Evolutionary conservation across 495 filamentous ascomycete genomes (phyloP).

Genomic region (Rhypophila decipiens): DNA sequence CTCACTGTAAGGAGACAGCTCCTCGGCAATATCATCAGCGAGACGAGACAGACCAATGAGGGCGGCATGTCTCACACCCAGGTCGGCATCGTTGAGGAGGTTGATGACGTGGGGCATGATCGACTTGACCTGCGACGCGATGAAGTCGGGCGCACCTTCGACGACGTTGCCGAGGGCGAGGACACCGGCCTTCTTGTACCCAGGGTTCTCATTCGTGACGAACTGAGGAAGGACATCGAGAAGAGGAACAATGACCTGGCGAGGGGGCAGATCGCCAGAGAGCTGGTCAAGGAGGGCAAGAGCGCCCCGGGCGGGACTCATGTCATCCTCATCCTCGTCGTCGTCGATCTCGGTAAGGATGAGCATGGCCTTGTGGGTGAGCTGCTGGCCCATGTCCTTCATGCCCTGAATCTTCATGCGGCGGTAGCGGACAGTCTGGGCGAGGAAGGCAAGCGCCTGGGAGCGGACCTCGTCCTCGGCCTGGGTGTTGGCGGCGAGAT

Average conservation of each 20-base stretch:
- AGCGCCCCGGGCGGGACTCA: conserved; percentile 82
- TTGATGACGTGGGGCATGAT: conserved; percentile 82
- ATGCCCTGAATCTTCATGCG: conserved; percentile 93
- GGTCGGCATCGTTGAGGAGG: conserved; percentile 74
- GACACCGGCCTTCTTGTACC: conserved; percentile 82
- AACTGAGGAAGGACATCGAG: conserved; percentile 78
- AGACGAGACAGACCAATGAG: conserved; percentile 80
- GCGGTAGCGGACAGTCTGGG: conserved; percentile 84
- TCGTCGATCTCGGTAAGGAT: conserved; percentile 84
- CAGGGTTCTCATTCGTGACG: conserved; percentile 62
- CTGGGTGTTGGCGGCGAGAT: conserved; percentile 66
- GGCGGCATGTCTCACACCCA: conserved; percentile 77
- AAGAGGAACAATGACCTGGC: conserved; percentile 89
- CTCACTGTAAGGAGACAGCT: conserved; percentile 75
- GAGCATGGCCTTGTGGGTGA: conserved; percentile 77
- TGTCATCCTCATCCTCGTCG: conserved; percentile 84
- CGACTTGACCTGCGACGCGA: conserved; percentile 77
- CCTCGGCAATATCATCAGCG: conserved; percentile 87
- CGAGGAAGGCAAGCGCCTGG: conserved; percentile 88
- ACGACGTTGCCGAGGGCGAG: conserved; percentile 89
- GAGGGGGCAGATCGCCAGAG: conserved; percentile 78
- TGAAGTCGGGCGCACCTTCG: conserved; percentile 94
- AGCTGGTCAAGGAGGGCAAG: conserved; percentile 84
- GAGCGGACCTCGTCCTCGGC: conserved; percentile 77
- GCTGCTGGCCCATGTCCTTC: conserved; percentile 65